Base-by-base conservation (phyloP, 345 rosid species). In the Mangifera indica region DNA sequence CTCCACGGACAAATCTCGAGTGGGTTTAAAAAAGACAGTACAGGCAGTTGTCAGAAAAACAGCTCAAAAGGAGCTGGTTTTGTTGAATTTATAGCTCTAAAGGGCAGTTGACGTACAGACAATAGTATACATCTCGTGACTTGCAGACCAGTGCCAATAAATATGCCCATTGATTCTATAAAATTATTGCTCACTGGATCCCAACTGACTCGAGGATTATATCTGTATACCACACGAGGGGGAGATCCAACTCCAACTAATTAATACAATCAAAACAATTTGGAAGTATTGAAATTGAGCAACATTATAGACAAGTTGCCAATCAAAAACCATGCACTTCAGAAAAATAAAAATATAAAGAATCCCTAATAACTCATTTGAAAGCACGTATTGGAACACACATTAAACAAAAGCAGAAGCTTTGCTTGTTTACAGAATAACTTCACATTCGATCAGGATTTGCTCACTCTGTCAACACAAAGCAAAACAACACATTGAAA, bases 401-500 rank as follows among this genome's bases (percentile, higher is more conserved):
- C 12, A 54, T 22, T 22, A 15, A n/a, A 21, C 56, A 46, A 70
- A 17, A 13, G n/a, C 10, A 18, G 26, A 45, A 59, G 65, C 57
- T 20, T 15, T 57, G 32, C 14, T 25, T 14, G 37, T 69, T 55
- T 57, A 44, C 60, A 67, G 12, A 15, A 29, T 53, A 55, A 60
- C 46, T 26, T 40, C 49, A 60, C 20, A 20, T 8, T 14, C 3
- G 29, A 46, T 60, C 58, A 48, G 12, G 42, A 69, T 10, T 53
- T 18, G 13, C 0, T 67, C 21, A 32, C 70, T 5, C 58, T 44
- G 65, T 59, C 64, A 63, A 44, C n/a, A 44, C 46, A 55, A 15
- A 46, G 46, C 20, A 63, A 55, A 44, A 37, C 70, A 67, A 65
- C 20, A 32, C 65, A 60, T n/a, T 24, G 44, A 73, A 34, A 64